A percentile compares a stretch with the other conserved stretches of the same genome.
Conservation (phyloP, 2,329 filamentous ascomycete genomes). For the Sporothrix luriei region DNA sequence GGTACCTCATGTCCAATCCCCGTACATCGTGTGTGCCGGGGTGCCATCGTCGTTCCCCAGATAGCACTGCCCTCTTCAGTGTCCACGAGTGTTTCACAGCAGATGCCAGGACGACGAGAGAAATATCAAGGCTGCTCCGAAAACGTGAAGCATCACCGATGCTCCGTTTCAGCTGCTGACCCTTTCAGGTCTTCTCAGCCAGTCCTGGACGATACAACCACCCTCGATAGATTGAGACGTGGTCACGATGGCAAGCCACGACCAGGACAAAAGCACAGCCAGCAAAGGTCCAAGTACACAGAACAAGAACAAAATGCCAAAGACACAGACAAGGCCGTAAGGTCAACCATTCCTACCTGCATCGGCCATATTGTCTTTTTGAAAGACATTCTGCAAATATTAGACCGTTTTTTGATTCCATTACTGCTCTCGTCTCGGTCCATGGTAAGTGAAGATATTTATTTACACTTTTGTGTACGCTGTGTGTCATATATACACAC, state of each 20-base stretch:
- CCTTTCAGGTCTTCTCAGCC: constrained; percentile 3
- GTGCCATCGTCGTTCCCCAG: constrained; percentile 7
- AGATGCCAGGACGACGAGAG: constrained; percentile 18
- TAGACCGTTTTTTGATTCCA: neutral
- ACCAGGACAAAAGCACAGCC: neutral
- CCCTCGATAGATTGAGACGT: neutral
- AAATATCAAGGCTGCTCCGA: constrained; percentile 20
- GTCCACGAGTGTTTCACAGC: constrained; percentile 20
- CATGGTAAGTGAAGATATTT: neutral
- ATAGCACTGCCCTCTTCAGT: constrained; percentile 11
- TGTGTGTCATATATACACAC: neutral
- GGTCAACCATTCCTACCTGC: neutral
- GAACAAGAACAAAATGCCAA: neutral
- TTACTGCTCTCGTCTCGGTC: too few species aligned
- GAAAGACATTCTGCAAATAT: neutral
- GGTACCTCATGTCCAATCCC: neutral
- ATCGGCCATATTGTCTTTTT: neutral
- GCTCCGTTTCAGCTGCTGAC: constrained; percentile 18
- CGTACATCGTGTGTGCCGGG: neutral
- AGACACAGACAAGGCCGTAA: neutral
- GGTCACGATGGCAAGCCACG: constrained; percentile 15
- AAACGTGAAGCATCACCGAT: neutral
- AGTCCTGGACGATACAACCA: neutral
- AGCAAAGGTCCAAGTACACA: neutral
- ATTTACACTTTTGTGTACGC: constrained; percentile 8